These are phyloP conservation scores for Pisolithus albus DNA, from an alignment of 768 basidiomycete genomes.

Conservation along the genomic window DNA sequence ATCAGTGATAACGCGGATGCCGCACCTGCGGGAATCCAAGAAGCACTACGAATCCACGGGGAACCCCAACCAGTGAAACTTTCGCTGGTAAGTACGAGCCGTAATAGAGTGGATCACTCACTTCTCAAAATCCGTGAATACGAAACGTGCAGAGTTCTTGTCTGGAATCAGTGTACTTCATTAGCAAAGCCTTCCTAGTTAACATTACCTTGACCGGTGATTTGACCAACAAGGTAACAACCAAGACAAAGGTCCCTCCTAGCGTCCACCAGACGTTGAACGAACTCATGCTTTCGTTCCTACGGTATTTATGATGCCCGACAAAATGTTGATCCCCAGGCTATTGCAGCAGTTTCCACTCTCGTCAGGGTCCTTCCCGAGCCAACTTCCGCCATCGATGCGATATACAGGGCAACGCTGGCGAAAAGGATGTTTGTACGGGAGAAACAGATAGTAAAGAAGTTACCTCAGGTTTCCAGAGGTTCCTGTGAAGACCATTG, in stretches of 20 bases:
- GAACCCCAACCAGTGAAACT: slow-evolving; percentile 51
- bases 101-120: slow-evolving; percentile 3
- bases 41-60: slow-evolving; percentile 22
- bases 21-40: slow-evolving; percentile 25
- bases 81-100: not conserved
- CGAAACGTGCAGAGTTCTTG: slow-evolving; percentile 43
- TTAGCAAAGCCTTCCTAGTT: not conserved
- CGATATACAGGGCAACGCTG: slow-evolving; percentile 44
- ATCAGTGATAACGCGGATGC: not conserved
- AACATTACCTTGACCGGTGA: slow-evolving; percentile 42
- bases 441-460: not conserved
- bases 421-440: slow-evolving; percentile 18
- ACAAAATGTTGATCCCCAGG: slow-evolving; percentile 30
- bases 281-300: slow-evolving; percentile 52
- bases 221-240: slow-evolving; percentile 50
- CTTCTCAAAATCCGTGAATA: slow-evolving; percentile 40
- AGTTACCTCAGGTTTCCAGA: slow-evolving; percentile 48
- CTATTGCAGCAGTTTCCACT: slow-evolving; percentile 41
- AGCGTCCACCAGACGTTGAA: slow-evolving; percentile 59
- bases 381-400: slow-evolving; percentile 38
- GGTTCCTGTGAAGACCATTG: slow-evolving; percentile 54
- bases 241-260: slow-evolving; percentile 51
- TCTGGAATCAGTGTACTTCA: slow-evolving; percentile 10
- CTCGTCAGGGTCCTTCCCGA: slow-evolving; percentile 37
- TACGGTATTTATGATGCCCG: slow-evolving; percentile 48